Percentiles rank a stretch among this genome's conserved stretches.
These are phyloP conservation scores for Phoenix roebelenii DNA, from an alignment of 176 grass and related monocot genomes.

Conservation along the genomic window DNA sequence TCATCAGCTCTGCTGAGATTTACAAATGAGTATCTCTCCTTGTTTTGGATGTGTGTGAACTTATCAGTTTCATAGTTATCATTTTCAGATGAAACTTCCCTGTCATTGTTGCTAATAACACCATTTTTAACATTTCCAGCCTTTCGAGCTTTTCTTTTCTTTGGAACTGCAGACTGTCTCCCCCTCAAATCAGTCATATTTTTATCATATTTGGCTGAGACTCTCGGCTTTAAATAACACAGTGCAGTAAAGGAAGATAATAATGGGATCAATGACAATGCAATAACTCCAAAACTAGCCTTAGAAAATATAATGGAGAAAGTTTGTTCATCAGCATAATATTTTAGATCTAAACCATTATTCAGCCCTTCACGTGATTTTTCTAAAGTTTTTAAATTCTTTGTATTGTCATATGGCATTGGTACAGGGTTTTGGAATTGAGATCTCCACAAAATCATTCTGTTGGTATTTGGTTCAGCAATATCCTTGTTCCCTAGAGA, in stretches of 20 bases:
- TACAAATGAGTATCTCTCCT: slow-evolving; percentile 17
- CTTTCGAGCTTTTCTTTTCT: slow-evolving; percentile 70
- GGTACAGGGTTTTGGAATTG: too few relatives aligned
- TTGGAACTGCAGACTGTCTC: slow-evolving; percentile 35
- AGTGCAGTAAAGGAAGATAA: not conserved
- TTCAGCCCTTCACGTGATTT: too few relatives aligned
- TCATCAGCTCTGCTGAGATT: slow-evolving; percentile 13
- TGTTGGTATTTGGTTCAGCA: too few relatives aligned
- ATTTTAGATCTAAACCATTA: not conserved
- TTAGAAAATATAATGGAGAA: slow-evolving; percentile 12
- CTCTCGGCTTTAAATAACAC: slow-evolving; percentile 14
- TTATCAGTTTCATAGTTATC: slow-evolving; percentile 34
- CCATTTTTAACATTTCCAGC: slow-evolving; percentile 23
- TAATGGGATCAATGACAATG: slow-evolving; percentile 28
- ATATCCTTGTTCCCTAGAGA: too few relatives aligned
- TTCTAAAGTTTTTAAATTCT: too few relatives aligned
- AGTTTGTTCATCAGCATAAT: not conserved
- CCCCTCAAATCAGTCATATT: slow-evolving; percentile 31
- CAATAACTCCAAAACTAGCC: not conserved
- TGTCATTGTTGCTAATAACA: slow-evolving; percentile 17
- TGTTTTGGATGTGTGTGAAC: slow-evolving; percentile 16
- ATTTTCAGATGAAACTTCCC: slow-evolving; percentile 21
- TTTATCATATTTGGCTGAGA: slow-evolving; percentile 30
- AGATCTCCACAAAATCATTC: too few relatives aligned
- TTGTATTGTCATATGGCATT: too few relatives aligned